Evolutionary conservation across 192 early-diverging fungal species (phyloP), one percentile per base, ranked within the genome.

Genomic region (Mortierella antarctica): DNA sequence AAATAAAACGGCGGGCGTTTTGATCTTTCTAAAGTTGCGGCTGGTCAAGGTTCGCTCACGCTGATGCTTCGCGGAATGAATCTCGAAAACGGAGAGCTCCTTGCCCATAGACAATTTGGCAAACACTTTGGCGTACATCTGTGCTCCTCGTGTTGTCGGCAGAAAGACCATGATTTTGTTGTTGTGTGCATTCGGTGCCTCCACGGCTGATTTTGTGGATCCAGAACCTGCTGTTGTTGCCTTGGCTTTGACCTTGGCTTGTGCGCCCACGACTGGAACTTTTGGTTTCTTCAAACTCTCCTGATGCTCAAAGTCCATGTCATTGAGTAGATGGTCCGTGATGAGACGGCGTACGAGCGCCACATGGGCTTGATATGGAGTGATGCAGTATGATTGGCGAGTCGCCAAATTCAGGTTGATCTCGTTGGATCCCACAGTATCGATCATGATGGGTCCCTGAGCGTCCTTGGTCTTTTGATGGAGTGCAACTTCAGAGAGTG

Each of bases 111-210:
- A 78, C 53, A 87, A 49, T 41, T 58, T 62, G 57, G 83, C 85
- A 72, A 96, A 91, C n/a, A 93, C 67, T 9, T 88, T 81, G 51
- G 90, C 77, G 62, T 92, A 91, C 57, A 91, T 84, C 21, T 84
- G 73, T n/a, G 91, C 91, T 18, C 86, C 44, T 78, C 91, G 91
- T 40, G 92, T 94, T 9, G 96, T 97, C 40, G 93, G 89, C 69
- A 95, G 84, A 65, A 99, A 99, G n/a, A 97, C 90, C 56, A 99
- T 94, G 40, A 97, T 92, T 80, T 97, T 96, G 58, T 89, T 86
- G 12, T 72, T 79, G 80, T 65, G 65, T 64, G 62, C 62, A 70
- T 53, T 56, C 11, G 48, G 13, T 40, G 62, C 46, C 4, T 39
- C 20, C 52, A 44, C 3, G 12, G 11, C 44, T 1, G 50, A n/a